These are phyloP conservation scores for Rusavskia elegans DNA, from an alignment of 495 filamentous ascomycete genomes.

Conservation along the genomic window DNA sequence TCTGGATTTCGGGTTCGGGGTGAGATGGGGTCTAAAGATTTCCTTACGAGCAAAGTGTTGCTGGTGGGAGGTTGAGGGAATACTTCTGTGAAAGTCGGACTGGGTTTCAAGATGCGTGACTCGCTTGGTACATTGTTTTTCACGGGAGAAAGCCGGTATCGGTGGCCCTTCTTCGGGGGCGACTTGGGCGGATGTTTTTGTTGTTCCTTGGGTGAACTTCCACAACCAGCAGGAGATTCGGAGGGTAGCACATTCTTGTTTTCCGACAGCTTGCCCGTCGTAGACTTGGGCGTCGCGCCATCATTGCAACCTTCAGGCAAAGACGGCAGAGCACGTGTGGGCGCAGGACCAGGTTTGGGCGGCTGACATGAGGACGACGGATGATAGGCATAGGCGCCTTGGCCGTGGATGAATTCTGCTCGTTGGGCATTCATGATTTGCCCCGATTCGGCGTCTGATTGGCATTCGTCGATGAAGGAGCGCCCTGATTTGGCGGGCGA, in stretches of 20 bases:
- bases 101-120: not conserved
- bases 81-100: not conserved
- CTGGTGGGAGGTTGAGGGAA: not conserved
- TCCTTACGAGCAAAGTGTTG: not conserved
- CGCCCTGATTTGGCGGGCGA: slow-evolving; percentile 1
- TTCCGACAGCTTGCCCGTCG: not conserved
- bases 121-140: not conserved
- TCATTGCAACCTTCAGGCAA: slow-evolving; percentile 18
- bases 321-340: slow-evolving; percentile 22
- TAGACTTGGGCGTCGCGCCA: not conserved
- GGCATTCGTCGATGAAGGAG: slow-evolving; percentile 3
- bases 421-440: slow-evolving; percentile 8
- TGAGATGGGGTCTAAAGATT: not conserved
- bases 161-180: slow-evolving; percentile 2
- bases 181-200: not conserved
- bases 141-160: not conserved
- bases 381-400: not conserved
- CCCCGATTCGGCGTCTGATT: slow-evolving; percentile 7
- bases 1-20: not conserved
- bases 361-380: slow-evolving; percentile 1
- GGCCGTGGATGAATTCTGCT: slow-evolving; percentile 2
- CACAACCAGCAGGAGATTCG: not conserved
- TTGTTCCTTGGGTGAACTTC: not conserved
- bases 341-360: slow-evolving; percentile 22
- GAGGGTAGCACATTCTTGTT: too few relatives aligned